phyloP scores from a whole-genome alignment of 2,329 filamentous ascomycete genomes.

The Apiospora malaysiana region DNA sequence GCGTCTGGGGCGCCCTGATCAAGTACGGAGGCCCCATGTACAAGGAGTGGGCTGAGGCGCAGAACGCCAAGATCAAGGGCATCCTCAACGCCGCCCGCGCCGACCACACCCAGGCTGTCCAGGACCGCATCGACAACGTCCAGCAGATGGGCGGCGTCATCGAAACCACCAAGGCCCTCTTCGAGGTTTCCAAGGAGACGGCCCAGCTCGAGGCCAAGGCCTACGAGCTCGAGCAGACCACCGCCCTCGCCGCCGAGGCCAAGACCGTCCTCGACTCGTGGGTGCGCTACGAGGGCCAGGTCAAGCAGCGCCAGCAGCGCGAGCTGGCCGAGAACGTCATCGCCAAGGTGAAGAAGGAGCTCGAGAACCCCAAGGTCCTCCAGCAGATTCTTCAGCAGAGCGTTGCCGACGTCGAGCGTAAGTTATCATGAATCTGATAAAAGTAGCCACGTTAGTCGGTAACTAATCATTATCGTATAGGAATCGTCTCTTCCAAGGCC shows the following conservation, averaged over 20 bases:
- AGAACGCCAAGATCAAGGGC: slow-evolving; percentile 90
- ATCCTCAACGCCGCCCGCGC: slow-evolving; percentile 93
- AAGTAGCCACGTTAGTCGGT: slow-evolving; percentile 40
- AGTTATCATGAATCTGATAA: slow-evolving; percentile 28
- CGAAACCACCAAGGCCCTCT: slow-evolving; percentile 95
- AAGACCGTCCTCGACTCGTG: slow-evolving; percentile 96
- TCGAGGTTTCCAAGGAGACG: slow-evolving; percentile 99
- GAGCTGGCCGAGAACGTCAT: slow-evolving; percentile 94
- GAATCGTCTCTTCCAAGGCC: slow-evolving; percentile 67
- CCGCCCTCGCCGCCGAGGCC: slow-evolving; percentile 88
- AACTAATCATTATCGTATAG: slow-evolving; percentile 42
- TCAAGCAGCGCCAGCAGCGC: slow-evolving; percentile 98
- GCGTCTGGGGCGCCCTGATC: slow-evolving; percentile 89
- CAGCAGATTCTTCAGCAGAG: slow-evolving; percentile 99
- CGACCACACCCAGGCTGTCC: slow-evolving; percentile 95
- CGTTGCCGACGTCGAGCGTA: slow-evolving; percentile 95
- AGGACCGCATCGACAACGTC: slow-evolving; percentile 91
- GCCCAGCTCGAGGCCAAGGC: slow-evolving; percentile 94
- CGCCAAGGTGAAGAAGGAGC: slow-evolving; percentile 97
- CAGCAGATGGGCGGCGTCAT: slow-evolving; percentile 94
- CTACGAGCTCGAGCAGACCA: slow-evolving; percentile 97
- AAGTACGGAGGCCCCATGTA: slow-evolving; percentile 94
- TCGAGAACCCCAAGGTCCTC: slow-evolving; percentile 95
- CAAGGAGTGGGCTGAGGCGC: slow-evolving; percentile 86
- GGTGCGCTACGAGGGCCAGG: slow-evolving; percentile 98